A percentile compares a stretch with the other conserved stretches of the same genome.
Evolutionary conservation across 2,329 filamentous ascomycete species (phyloP).

Genomic region (Botrytis pseudocinerea): DNA sequence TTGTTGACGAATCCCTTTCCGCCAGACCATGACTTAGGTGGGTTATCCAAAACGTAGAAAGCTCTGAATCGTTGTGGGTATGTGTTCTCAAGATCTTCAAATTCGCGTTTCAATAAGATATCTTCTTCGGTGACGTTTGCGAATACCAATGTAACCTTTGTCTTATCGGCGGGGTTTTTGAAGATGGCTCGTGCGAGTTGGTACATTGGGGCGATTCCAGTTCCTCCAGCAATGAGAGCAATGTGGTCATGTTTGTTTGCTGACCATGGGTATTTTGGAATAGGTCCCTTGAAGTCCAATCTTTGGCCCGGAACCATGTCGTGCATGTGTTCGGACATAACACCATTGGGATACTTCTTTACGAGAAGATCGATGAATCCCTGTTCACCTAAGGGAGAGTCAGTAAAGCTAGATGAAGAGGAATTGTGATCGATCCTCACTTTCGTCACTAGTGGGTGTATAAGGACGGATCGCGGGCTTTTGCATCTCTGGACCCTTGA

Average conservation of each 20-base stretch:
- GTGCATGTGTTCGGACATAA: constrained; percentile 91
- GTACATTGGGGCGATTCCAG: constrained; percentile 97
- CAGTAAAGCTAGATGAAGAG: constrained; percentile 21
- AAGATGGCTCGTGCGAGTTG: constrained; percentile 90
- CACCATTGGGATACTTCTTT: constrained; percentile 86
- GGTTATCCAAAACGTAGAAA: constrained; percentile 91
- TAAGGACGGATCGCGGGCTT: constrained; percentile 92
- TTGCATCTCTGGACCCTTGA: constrained; percentile 76
- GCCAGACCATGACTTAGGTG: constrained; percentile 73
- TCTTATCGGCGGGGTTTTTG: constrained; percentile 94
- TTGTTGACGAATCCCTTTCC: constrained; percentile 81
- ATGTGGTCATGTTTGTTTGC: constrained; percentile 93
- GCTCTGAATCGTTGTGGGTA: constrained; percentile 94
- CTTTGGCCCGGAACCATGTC: constrained; percentile 76
- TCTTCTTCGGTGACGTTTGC: constrained; percentile 89
- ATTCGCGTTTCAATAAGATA: constrained; percentile 85
- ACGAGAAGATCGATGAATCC: constrained; percentile 87
- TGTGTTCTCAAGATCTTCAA: constrained; percentile 85
- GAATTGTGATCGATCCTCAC: constrained; percentile 46
- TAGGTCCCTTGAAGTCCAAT: constrained; percentile 90
- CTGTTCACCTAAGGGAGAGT: constrained; percentile 57
- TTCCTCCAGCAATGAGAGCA: constrained; percentile 86
- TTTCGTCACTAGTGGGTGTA: constrained; percentile 86
- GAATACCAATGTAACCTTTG: constrained; percentile 93
- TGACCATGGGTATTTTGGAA: constrained; percentile 89